Base-by-base conservation (phyloP, 495 filamentous ascomycete genomes). In the Clohesyomyces aquaticus region DNA sequence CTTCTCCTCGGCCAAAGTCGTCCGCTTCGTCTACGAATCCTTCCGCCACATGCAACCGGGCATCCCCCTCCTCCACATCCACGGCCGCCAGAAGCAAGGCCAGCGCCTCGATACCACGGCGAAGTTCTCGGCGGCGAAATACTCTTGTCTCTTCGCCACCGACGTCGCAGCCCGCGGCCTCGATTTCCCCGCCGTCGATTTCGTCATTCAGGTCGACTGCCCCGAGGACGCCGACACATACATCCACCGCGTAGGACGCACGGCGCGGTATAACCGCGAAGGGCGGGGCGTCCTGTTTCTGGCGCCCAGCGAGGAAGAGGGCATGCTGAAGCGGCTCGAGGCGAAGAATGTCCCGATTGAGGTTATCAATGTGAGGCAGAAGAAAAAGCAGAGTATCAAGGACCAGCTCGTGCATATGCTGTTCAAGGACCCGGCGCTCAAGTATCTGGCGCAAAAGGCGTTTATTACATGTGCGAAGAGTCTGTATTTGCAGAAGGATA, bases 181-280 rank as follows among this genome's bases (percentile, higher is more conserved):
- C 9, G 94, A 98, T 73, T 97, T 98, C 73, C 94, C 94, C 0
- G 90, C 92, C 12, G 93, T 98, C 0, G 94, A 98, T 73, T 98
- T 94, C 92, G 94, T 98, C 10, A 87, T 98, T 47, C 94, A 98
- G 71, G 75, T 91, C 26, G 94, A 98, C 73, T 96, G 91, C 63
- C 94, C 94, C 0, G 94, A 98, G 75, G 94, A 98, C 75, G 89
- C 88, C 0, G 94, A 96, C 64, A 98, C 94, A 0, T 98, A 98
- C 65, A 98, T 98, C 65, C 94, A 98, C 74, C 87, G 94, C 53
- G 95, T 97, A 12, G 94, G 94, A 16, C 86, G 94, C 16, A 99
- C 94, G 23, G 94, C 94, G 1, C 85, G 94, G n/a, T 96, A 91
- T 73, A 90, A 97, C 64, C 88, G 87, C 60, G 82, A 88, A 41